Conservation (phyloP, 139 green algal genomes). For the Pleodorina starrii region DNA sequence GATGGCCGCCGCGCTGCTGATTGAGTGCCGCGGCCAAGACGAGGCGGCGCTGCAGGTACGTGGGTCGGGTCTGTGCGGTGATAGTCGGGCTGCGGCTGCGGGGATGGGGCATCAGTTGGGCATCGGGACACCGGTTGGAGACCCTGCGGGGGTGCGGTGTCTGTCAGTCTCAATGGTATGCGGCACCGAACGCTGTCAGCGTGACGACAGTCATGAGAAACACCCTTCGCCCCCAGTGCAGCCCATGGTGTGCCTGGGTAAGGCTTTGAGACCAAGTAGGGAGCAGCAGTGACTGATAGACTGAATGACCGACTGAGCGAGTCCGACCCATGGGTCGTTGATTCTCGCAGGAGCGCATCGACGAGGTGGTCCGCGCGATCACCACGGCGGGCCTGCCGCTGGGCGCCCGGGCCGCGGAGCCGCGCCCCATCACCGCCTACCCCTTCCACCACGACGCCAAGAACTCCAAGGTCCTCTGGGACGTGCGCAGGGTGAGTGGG, state of each 20-base stretch:
- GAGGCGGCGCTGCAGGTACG: slow-evolving; percentile 73
- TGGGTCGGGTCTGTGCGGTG: no score
- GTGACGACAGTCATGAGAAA: no score
- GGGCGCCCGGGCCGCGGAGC: slow-evolving; percentile 73
- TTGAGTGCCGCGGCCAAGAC: slow-evolving; percentile 92
- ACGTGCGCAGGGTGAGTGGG: slow-evolving; percentile 88
- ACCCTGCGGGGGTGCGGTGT: no score
- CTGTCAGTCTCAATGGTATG: no score
- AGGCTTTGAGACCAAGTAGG: no score
- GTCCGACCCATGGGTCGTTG: neutral
- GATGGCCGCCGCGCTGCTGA: slow-evolving; percentile 89
- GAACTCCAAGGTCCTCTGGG: slow-evolving; percentile 93
- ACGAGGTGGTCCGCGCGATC: slow-evolving; percentile 74
- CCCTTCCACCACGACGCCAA: slow-evolving; percentile 88
- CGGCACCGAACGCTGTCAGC: no score
- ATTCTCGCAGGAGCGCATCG: slow-evolving; percentile 67
- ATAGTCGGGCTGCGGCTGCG: no score
- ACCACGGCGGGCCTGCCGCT: slow-evolving; percentile 75
- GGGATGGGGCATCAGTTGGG: no score
- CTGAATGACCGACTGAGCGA: neutral
- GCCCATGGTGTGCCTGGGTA: no score
- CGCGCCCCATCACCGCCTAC: slow-evolving; percentile 79
- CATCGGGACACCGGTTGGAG: no score
- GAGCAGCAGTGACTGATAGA: no score
- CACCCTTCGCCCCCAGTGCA: no score